Evolutionary conservation across 2,329 filamentous ascomycete genomes (phyloP), one percentile per base, ranked within the genome.

Genomic region (Monilinia laxa): DNA sequence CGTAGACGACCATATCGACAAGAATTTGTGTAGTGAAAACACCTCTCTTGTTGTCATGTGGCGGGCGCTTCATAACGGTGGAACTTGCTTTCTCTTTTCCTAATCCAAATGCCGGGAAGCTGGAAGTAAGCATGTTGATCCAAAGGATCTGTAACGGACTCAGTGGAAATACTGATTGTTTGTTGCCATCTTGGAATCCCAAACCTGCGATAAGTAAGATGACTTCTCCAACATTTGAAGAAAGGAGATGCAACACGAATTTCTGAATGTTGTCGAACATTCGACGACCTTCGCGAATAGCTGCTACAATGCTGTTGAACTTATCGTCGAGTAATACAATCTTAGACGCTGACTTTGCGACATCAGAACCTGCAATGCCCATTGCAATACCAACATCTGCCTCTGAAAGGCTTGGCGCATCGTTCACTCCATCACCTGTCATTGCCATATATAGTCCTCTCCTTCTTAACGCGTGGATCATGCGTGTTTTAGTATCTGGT

Each of bases 11-110:
- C 85, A 93, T 93, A 77, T 95, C 92, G 70, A 89, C 79, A 53
- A 93, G 83, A 71, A 95, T 85, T 79, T 95, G 89, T 75, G 83
- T 83, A n/a, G 90, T 92, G 78, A 95, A 95, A 56, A 94, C 88
- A 70, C 90, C 90, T 69, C 80, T 78, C 77, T 85, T 85, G 63
- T 74, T 72, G 78, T 89, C 84, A 70, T 94, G 91, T 0, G 93
- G 93, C 7, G 91, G 91, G 62, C 92, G 88, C n/a, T 60, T 81
- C 85, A 96, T 92, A 68, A 96, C 88, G 74, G 94, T 90, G 1
- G 85, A 83, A 0, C 88, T 86, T 0, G 91, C 91, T 54, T 83
- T 80, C 77, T 96, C 92, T 71, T 92, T 89, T 31, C 92, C 92
- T 0, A 97, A 84, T 49, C 92, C 93, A 80, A 97, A 94, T 67